phyloP scores from a whole-genome alignment of 2,329 filamentous ascomycete genomes.

The Dactylellina sp. region DNA sequence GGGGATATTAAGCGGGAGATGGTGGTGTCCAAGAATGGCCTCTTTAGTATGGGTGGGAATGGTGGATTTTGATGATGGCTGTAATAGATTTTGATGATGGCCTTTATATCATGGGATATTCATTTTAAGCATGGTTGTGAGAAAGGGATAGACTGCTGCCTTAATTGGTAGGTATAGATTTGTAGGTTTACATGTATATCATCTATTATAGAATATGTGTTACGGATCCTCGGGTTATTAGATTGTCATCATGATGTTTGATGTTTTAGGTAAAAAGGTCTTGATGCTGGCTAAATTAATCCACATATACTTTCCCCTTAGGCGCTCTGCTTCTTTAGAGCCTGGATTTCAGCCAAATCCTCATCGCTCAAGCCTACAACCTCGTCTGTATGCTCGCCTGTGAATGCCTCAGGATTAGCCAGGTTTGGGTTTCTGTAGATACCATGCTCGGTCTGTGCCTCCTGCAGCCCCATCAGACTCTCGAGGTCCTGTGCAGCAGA shows the following conservation, averaged over 20 bases:
- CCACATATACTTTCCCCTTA: too few relatives aligned
- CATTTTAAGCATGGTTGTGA: too few relatives aligned
- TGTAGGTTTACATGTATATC: too few relatives aligned
- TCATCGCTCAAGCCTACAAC: constrained; percentile 33
- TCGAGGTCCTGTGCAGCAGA: constrained; percentile 23
- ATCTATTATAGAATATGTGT: too few relatives aligned
- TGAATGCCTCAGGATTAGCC: constrained; percentile 38
- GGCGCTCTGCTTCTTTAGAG: not conserved
- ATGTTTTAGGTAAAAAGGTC: too few relatives aligned
- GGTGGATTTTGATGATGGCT: not conserved
- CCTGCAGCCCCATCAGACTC: constrained; percentile 30
- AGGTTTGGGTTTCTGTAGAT: constrained; percentile 35
- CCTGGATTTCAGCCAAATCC: constrained; percentile 29
- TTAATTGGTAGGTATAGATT: too few relatives aligned
- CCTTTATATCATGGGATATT: too few relatives aligned
- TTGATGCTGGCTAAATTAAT: too few relatives aligned
- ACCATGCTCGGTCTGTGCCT: constrained; percentile 40
- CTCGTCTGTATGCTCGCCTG: constrained; percentile 28
- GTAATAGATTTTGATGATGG: too few relatives aligned
- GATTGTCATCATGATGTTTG: not conserved
- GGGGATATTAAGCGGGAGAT: constrained; percentile 45
- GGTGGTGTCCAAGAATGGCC: constrained; percentile 25
- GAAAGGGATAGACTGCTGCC: too few relatives aligned
- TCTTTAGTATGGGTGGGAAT: constrained; percentile 38
- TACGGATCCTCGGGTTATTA: too few relatives aligned